Percentiles rank a stretch among this genome's conserved stretches.
Conservation (phyloP, 2,329 filamentous ascomycete genomes). For the Pseudophaeomoniella oleicola region DNA sequence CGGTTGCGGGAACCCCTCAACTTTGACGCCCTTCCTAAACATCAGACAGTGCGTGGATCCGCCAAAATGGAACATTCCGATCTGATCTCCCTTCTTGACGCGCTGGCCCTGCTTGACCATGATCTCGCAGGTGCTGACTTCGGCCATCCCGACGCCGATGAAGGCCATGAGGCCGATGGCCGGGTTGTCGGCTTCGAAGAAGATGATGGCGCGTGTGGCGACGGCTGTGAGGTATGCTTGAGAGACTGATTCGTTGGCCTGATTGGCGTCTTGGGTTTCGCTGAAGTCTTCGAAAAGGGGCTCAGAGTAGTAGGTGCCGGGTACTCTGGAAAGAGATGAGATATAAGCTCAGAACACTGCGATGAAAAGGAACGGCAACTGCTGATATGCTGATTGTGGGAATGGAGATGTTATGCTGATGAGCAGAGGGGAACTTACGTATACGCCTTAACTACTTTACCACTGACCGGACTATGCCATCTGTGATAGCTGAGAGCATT, state of each 20-base stretch:
- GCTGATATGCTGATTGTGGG: too few relatives aligned
- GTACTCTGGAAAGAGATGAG: conserved; percentile 25
- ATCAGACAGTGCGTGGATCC: conserved; percentile 56
- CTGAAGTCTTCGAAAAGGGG: conserved; percentile 25
- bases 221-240: conserved; percentile 54
- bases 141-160: conserved; percentile 60
- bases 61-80: conserved; percentile 73
- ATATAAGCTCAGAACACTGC: too few relatives aligned
- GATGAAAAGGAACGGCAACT: too few relatives aligned
- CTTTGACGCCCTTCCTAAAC: conserved; percentile 29
- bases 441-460: conserved; percentile 30
- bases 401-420: too few relatives aligned
- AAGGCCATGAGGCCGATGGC: conserved; percentile 56
- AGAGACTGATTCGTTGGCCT: conserved; percentile 19
- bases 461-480: conserved; percentile 56
- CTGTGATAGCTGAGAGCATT: conserved; percentile 55
- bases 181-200: conserved; percentile 55
- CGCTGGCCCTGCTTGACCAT: conserved; percentile 52
- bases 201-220: conserved; percentile 56
- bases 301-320: conserved; percentile 50
- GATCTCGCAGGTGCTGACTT: conserved; percentile 60
- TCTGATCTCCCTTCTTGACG: conserved; percentile 54
- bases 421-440: too few relatives aligned
- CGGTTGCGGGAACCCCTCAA: too few relatives aligned
- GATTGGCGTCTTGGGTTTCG: conserved; percentile 13